Evolutionary conservation across 1,284 basidiomycete species (phyloP).

Genomic region (Fomitopsis palustris): DNA sequence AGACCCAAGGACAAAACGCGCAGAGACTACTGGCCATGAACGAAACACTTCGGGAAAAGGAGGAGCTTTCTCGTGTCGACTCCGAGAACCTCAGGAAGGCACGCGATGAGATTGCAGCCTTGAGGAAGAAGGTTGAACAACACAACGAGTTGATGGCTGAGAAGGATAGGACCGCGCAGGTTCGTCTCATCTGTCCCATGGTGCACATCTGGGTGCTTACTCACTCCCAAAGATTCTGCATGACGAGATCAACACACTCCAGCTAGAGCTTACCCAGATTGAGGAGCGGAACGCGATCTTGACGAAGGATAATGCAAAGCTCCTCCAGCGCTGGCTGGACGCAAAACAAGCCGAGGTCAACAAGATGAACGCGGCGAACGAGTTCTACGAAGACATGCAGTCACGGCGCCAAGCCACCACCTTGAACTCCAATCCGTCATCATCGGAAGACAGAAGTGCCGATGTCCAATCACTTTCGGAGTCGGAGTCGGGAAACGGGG

Average conservation of each 20-base stretch:
- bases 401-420: constrained; percentile 57
- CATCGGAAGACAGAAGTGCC: constrained; percentile 14
- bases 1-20: constrained; percentile 94
- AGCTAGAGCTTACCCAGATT: constrained; percentile 87
- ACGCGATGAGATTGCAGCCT: constrained; percentile 65
- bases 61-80: constrained; percentile 75
- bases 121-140: constrained; percentile 80
- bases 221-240: constrained; percentile 68
- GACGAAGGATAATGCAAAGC: constrained; percentile 88
- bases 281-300: constrained; percentile 84
- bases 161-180: constrained; percentile 88
- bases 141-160: constrained; percentile 82
- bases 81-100: constrained; percentile 73
- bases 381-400: constrained; percentile 80
- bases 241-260: constrained; percentile 89
- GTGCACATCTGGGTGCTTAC: background rate
- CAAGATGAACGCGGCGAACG: constrained; percentile 91
- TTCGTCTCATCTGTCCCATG: constrained; percentile 30
- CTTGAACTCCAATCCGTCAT: constrained; percentile 43
- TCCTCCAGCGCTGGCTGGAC: constrained; percentile 94
- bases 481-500: constrained; percentile 68
- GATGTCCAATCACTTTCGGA: constrained; percentile 24
- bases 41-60: constrained; percentile 90
- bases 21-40: constrained; percentile 91
- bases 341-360: constrained; percentile 92